Base-by-base conservation (phyloP, 2,329 filamentous ascomycete species). In the Raffaelea ambrosiae region DNA sequence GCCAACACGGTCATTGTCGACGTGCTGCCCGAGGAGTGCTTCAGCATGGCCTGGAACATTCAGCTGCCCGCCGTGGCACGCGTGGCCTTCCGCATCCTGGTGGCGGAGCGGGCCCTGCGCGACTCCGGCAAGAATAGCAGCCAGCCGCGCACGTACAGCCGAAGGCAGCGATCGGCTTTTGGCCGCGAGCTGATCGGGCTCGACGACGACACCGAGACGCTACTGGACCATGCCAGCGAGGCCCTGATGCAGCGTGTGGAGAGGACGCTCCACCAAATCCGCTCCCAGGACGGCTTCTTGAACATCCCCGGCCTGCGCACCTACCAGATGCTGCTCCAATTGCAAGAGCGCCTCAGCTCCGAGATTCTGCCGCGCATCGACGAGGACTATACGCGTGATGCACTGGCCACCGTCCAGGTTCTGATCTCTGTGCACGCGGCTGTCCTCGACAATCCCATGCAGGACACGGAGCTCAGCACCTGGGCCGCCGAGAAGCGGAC, bases 1-100 rank as follows among this genome's bases (percentile, higher is more conserved):
- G 65, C 62, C 0, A 86, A 86, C 55, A 64, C 62, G 4, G 64
- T 68, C 1, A 81, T 87, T 54, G 69, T 85, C 14, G 81, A 86
- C 54, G 64, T 79, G 5, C 70, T 84, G 33, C 76, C 83, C 0
- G 82, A 86, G 54, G 72, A 77, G 45, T 66, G 74, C 8, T 69
- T 85, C 29, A 70, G 72, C 20, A 76, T 86, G 8, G 80, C 73
- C 5, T 70, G 70, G 53, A 61, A 61, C 3, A 55, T 81, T 5
- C 52, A 71, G 49, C 64, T 71, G 10, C 58, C 64, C 0, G 58
- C 65, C 13, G 57, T 79, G 2, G 64, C 71, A 0, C 68, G 68
- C 29, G 57, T 63, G 19, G 67, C 80, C 0, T 85, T 83, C 54
- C 67, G 71, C 11, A 72, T 83, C 22, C 67, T 86, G 4, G 81